Base-by-base conservation (phyloP, 805 yeast species). In the Candida ulmi region DNA sequence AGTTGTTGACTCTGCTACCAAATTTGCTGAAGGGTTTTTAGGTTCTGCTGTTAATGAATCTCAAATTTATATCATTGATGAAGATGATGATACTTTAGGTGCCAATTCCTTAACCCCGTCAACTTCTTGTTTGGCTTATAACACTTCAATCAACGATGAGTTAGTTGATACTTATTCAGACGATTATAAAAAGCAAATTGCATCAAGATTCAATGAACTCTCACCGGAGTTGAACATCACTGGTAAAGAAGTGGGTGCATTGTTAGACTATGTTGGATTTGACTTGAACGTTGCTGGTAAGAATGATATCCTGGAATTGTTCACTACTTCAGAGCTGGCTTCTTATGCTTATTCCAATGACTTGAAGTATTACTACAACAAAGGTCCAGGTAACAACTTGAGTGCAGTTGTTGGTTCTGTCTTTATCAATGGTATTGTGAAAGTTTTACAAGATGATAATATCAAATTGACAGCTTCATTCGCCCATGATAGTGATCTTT, bases 41-140 rank as follows among this genome's bases (percentile, higher is more conserved):
- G 45, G 49, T 18, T 23, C 32, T 15, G 31, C 23, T 6, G 64
- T 75, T 47, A 73, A 74, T 11, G 65, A 63, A 25, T 61, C 9
- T 21, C 24, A 57, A 24, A 50, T 73, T 32, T 50, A 63, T 24
- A 60, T 72, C 13, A 50, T 79, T 21, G 65, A 68, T 33, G 86
- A 80, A 52, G 62, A 41, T 32, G 44, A 61, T 34, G 58, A 54
- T 9, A 46, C 50, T 4, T 66, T 63, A 52, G 87, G 87, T 26
- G 80, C 75, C 26, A 73, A 80, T 57, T 68, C 82, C 4, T 62
- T 81, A 55, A 74, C 84, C 7, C 78, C 84, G 15, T 47, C 41
- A 16, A 40, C 44, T 2, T 63, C 72, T 19, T 55, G 62, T 39
- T 69, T 68, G 12, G 71, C 77, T 51, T 54, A 54, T 21, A 62